Conservation (phyloP, 1,139 yeast genomes). For the Saccharomyces pastorianus region DNA sequence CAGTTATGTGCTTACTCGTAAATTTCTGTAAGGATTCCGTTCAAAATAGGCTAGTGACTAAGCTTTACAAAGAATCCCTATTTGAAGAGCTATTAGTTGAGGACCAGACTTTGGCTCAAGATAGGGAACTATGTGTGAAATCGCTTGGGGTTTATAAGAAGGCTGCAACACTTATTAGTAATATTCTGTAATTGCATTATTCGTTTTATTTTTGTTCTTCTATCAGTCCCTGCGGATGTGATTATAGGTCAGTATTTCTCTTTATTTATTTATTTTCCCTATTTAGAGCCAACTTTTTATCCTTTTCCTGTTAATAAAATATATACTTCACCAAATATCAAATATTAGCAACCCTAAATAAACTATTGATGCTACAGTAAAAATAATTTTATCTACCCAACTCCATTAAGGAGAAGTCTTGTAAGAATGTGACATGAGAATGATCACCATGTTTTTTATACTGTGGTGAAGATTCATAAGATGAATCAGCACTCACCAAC, state of each 20-base stretch:
- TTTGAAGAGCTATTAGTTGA: constrained; percentile 84
- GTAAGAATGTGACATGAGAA: too few species aligned
- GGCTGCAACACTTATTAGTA: constrained; percentile 83
- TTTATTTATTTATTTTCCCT: background rate
- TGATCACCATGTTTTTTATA: too few species aligned
- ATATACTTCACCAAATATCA: too few species aligned
- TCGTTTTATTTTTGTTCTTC: background rate
- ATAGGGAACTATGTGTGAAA: constrained; percentile 80
- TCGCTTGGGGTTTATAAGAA: constrained; percentile 77
- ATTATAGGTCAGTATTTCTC: background rate
- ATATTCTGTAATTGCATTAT: constrained; percentile 49
- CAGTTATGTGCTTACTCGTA: constrained; percentile 91
- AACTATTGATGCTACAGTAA: too few species aligned
- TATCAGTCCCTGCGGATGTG: background rate
- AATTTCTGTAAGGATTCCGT: constrained; percentile 79
- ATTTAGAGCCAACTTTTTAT: background rate
- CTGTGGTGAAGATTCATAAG: too few species aligned
- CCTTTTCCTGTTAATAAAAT: too few species aligned
- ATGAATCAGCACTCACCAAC: too few species aligned
- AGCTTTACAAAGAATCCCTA: constrained; percentile 72
- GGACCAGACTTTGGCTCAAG: constrained; percentile 84
- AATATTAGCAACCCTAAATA: too few species aligned
- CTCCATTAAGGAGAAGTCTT: too few species aligned
- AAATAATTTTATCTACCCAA: too few species aligned
- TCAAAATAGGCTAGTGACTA: constrained; percentile 86